Conservation (phyloP, 306 rosid species). For the Phaseolus lunatus region DNA sequence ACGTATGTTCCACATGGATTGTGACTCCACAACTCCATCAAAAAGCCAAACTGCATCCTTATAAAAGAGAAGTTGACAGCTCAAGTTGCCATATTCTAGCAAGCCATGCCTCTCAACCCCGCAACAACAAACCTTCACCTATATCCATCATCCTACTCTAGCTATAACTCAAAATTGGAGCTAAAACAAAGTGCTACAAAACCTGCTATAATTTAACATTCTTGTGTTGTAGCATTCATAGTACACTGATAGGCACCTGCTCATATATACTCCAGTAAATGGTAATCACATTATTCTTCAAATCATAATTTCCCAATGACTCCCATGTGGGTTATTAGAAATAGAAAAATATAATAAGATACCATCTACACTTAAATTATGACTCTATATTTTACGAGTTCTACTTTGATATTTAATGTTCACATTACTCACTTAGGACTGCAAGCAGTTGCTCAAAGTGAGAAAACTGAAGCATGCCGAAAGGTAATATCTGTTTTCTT, state of each 20-base stretch:
- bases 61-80: too few species aligned
- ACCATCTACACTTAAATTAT: background rate
- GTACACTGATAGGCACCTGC: slow-evolving; percentile 2
- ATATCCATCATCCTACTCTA: too few species aligned
- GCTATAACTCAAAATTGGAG: too few species aligned
- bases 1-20: too few species aligned
- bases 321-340: background rate
- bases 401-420: background rate
- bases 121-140: too few species aligned
- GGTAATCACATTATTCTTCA: slow-evolving; percentile 16
- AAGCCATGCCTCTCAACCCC: too few species aligned
- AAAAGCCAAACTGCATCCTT: too few species aligned
- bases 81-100: too few species aligned
- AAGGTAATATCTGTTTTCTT: slow-evolving; percentile 59
- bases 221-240: slow-evolving; percentile 17
- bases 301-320: background rate
- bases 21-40: too few species aligned
- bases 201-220: slow-evolving; percentile 15
- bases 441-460: slow-evolving; percentile 82
- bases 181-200: too few species aligned
- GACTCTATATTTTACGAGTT: background rate
- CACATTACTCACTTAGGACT: slow-evolving; percentile 55
- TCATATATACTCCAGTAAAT: background rate
- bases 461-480: slow-evolving; percentile 73
- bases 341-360: background rate